These are phyloP conservation scores for Psidium friedrichsthalianum DNA, from an alignment of 345 rosid genomes.

Conservation along the genomic window DNA sequence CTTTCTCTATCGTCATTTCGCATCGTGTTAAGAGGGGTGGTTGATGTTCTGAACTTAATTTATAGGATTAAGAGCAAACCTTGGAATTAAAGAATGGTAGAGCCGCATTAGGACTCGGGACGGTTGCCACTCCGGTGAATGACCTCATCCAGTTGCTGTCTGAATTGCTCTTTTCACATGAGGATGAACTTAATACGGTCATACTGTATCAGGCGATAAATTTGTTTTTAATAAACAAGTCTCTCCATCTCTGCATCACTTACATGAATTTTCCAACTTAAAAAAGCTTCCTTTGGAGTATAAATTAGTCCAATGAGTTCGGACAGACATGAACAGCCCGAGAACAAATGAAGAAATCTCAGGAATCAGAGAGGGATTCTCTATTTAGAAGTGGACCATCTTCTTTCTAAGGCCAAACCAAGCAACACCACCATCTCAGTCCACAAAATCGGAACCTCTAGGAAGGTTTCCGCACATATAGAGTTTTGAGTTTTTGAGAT, in stretches of 20 bases:
- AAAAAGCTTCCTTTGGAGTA: neutral
- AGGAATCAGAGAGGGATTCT: neutral
- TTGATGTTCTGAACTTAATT: neutral
- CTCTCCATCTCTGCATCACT: slow-evolving; percentile 20
- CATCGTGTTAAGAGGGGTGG: neutral
- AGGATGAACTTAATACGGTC: neutral
- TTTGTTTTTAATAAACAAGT: neutral
- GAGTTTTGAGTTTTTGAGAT: neutral
- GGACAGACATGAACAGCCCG: neutral
- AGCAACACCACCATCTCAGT: neutral
- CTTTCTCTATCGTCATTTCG: neutral
- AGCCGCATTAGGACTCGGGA: neutral
- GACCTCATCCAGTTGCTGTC: neutral
- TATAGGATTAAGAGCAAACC: neutral
- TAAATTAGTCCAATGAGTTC: neutral
- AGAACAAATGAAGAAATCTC: neutral
- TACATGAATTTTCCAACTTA: neutral
- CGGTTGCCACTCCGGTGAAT: neutral
- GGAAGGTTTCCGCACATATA: neutral
- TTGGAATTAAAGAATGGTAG: neutral
- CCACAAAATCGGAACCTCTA: neutral
- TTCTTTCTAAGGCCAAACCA: neutral
- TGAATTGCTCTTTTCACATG: neutral
- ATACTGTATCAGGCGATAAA: neutral
- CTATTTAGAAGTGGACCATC: neutral